These are phyloP conservation scores for Hansenula lynferdii DNA, from an alignment of 1,139 yeast genomes.

Conservation along the genomic window DNA sequence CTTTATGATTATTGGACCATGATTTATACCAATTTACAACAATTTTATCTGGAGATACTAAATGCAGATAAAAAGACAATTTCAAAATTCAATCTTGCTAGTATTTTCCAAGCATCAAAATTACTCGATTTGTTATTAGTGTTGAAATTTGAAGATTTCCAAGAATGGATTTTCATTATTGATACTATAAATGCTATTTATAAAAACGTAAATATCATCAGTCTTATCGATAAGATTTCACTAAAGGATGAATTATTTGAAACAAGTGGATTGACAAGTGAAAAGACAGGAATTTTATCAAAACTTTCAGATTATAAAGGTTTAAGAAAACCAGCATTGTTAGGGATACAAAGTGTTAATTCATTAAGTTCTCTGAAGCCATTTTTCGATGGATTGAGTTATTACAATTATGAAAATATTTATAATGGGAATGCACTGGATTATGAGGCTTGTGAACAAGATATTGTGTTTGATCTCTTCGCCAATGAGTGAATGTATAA, in stretches of 20 bases:
- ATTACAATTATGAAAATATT: slow-evolving; percentile 67
- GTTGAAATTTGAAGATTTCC: slow-evolving; percentile 71
- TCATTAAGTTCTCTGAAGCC: slow-evolving; percentile 52
- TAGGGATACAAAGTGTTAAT: slow-evolving; percentile 38
- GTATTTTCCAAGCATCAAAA: slow-evolving; percentile 61
- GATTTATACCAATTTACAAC: slow-evolving; percentile 56
- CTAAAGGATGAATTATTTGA: slow-evolving; percentile 18
- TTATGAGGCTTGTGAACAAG: slow-evolving; percentile 42
- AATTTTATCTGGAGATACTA: slow-evolving; percentile 41
- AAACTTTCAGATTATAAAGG: slow-evolving; percentile 13
- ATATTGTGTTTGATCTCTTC: slow-evolving; percentile 52
- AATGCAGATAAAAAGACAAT: slow-evolving; percentile 30
- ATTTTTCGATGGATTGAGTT: slow-evolving; percentile 69
- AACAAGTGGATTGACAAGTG: slow-evolving; percentile 4
- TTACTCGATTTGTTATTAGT: slow-evolving; percentile 69
- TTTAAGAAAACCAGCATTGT: slow-evolving; percentile 40
- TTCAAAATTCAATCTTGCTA: slow-evolving; percentile 35
- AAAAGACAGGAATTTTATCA: slow-evolving; percentile 8
- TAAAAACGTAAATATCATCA: slow-evolving; percentile 27
- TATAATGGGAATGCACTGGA: slow-evolving; percentile 55
- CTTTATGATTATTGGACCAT: slow-evolving; percentile 69
- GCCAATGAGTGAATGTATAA: slow-evolving; percentile 2
- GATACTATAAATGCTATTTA: slow-evolving; percentile 64
- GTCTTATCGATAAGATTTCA: slow-evolving; percentile 34
- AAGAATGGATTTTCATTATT: slow-evolving; percentile 82